Evolutionary conservation across 1,284 basidiomycete species (phyloP).

Genomic region (Entoloma clypeatum): DNA sequence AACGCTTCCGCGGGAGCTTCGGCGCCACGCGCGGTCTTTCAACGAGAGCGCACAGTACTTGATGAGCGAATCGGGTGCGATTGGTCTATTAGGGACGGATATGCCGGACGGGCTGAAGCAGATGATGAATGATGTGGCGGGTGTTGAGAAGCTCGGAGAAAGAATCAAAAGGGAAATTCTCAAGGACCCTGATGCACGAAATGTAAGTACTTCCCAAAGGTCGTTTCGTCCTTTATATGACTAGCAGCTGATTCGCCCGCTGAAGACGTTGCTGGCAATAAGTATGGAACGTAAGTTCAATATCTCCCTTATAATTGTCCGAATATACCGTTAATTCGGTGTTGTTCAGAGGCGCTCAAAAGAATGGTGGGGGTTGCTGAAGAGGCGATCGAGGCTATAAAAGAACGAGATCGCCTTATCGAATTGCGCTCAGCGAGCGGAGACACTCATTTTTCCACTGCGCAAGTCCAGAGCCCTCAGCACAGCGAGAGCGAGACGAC

Average conservation of each 20-base stretch:
- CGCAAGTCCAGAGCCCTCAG: too few species aligned
- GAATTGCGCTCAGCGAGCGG: slow-evolving; percentile 4
- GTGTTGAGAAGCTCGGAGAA: slow-evolving; percentile 19
- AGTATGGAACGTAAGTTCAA: slow-evolving; percentile 36
- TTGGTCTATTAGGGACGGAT: slow-evolving; percentile 17
- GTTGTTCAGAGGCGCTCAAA: slow-evolving; percentile 33
- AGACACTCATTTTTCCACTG: too few species aligned
- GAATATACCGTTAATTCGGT: slow-evolving; percentile 1
- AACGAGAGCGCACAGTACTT: slow-evolving; percentile 49
- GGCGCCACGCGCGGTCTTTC: slow-evolving; percentile 45
- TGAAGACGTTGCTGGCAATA: slow-evolving; percentile 18
- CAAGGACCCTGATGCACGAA: slow-evolving; percentile 20
- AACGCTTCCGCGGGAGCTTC: slow-evolving; percentile 44
- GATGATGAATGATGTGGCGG: slow-evolving; percentile 22
- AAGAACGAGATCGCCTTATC: slow-evolving; percentile 28
- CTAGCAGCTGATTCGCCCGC: slow-evolving; percentile 14
- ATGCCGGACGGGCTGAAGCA: slow-evolving; percentile 30
- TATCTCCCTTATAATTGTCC: slow-evolving; percentile 5
- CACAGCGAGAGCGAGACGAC: too few species aligned
- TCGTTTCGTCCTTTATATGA: too few species aligned
- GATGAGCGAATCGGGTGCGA: slow-evolving; percentile 22
- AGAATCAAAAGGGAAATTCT: slow-evolving; percentile 23
- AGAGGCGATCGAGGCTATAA: slow-evolving; percentile 35
- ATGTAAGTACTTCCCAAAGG: slow-evolving; percentile 19
- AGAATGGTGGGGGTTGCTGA: slow-evolving; percentile 42